Evolutionary conservation across 2,329 filamentous ascomycete species (phyloP).

Genomic region (Trichophyton verrucosum): DNA sequence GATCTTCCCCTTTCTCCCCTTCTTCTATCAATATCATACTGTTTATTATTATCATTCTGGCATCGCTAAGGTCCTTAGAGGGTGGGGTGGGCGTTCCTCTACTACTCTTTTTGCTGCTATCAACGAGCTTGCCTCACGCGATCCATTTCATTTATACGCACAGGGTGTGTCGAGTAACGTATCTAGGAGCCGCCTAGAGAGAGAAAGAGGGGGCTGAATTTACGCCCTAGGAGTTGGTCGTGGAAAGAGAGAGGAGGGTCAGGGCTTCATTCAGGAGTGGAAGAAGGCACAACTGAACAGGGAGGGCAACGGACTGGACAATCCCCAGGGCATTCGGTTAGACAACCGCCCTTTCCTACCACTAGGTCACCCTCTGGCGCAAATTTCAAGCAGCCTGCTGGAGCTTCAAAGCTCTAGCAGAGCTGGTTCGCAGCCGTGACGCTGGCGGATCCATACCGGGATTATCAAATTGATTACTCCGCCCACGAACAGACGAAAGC

Average conservation of each 20-base stretch:
- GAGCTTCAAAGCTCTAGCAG: slow-evolving; percentile 62
- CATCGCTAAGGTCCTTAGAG: neutral
- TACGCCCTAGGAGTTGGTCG: neutral
- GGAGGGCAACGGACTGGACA: neutral
- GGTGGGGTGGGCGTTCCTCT: neutral
- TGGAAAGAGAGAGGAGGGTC: neutral
- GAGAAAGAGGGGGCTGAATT: neutral
- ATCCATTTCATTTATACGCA: neutral
- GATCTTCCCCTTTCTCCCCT: neutral
- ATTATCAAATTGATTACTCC: slow-evolving; percentile 65
- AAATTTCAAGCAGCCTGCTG: slow-evolving; percentile 41
- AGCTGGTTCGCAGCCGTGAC: slow-evolving; percentile 58
- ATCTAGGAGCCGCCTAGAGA: neutral
- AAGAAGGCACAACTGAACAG: neutral
- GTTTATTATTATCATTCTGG: slow-evolving; percentile 3
- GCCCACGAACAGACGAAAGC: slow-evolving; percentile 54
- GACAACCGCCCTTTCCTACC: neutral
- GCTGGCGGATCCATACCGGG: slow-evolving; percentile 64
- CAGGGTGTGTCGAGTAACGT: slow-evolving; percentile 1
- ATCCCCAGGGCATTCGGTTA: neutral
- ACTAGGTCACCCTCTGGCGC: slow-evolving; percentile 6
- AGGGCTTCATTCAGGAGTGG: neutral
- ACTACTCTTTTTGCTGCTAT: neutral
- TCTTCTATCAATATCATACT: slow-evolving; percentile 1
- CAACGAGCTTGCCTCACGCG: neutral